These are phyloP conservation scores for Cronartium quercuum DNA, from an alignment of 1,284 basidiomycete species.

Conservation along the genomic window DNA sequence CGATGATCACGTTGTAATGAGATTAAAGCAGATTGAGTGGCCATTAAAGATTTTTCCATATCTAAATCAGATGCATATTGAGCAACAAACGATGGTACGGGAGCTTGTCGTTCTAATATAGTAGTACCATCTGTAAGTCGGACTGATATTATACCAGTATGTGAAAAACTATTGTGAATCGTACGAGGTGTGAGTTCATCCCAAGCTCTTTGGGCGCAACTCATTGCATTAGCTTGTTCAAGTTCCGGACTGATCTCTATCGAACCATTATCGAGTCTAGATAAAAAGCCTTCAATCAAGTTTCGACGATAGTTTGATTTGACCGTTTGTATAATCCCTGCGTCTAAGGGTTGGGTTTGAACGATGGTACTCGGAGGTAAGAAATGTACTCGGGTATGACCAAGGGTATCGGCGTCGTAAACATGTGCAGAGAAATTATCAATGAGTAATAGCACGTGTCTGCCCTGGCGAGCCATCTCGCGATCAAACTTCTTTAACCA, in stretches of 20 bases:
- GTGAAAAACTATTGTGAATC: slow-evolving; percentile 25
- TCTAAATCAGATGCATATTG: slow-evolving; percentile 11
- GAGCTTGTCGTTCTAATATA: neutral
- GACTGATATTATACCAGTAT: slow-evolving; percentile 5
- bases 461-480: slow-evolving; percentile 14
- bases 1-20: slow-evolving; percentile 9
- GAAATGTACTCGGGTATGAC: neutral
- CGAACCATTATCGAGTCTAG: neutral
- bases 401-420: slow-evolving; percentile 7
- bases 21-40: slow-evolving; percentile 27
- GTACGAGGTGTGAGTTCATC: slow-evolving; percentile 16
- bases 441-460: slow-evolving; percentile 9
- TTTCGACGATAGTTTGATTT: slow-evolving; percentile 27
- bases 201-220: slow-evolving; percentile 20
- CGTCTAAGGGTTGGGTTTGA: slow-evolving; percentile 7
- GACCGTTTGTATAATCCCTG: slow-evolving; percentile 20
- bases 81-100: neutral
- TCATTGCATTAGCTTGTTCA: slow-evolving; percentile 16
- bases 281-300: neutral
- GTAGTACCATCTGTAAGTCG: neutral
- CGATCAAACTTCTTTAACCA: slow-evolving; percentile 38
- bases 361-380: neutral
- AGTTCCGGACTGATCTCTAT: neutral
- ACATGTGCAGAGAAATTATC: slow-evolving; percentile 10
- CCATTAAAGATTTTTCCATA: slow-evolving; percentile 32